Conservation (phyloP, 306 rosid genomes). For the Abrus precatorius region DNA sequence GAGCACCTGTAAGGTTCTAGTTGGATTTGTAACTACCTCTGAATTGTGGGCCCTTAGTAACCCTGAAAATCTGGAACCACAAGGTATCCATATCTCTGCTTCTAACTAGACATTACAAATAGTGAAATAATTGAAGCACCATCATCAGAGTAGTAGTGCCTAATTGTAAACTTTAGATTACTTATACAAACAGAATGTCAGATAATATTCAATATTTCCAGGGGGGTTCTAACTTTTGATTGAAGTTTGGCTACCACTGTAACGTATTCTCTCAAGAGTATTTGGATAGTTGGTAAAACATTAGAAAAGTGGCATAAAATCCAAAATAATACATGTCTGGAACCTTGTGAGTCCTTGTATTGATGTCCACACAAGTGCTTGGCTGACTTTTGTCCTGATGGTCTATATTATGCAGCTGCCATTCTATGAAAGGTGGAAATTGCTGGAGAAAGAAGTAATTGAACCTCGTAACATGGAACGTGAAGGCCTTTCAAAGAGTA, state of each 20-base stretch:
- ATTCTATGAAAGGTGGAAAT: constrained; percentile 92
- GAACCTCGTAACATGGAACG: constrained; percentile 95
- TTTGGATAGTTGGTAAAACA: constrained; percentile 5
- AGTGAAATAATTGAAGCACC: constrained; percentile 18
- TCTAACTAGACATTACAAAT: constrained; percentile 33
- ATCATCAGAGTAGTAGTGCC: not conserved
- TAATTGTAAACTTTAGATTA: constrained; percentile 16
- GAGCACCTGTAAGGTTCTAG: constrained; percentile 17
- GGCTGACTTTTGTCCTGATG: constrained; percentile 37
- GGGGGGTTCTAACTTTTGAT: not conserved
- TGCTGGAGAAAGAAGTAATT: constrained; percentile 97
- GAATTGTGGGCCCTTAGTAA: constrained; percentile 9
- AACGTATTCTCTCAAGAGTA: not conserved
- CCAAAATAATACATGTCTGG: not conserved
- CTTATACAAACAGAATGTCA: not conserved
- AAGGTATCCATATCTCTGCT: constrained; percentile 13
- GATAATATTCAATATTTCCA: not conserved
- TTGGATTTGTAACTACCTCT: constrained; percentile 30
- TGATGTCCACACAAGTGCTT: constrained; percentile 30
- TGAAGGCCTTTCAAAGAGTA: constrained; percentile 69
- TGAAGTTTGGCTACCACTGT: constrained; percentile 23
- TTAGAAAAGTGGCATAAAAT: not conserved
- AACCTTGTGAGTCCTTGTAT: constrained; percentile 25
- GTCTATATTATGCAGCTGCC: constrained; percentile 78
- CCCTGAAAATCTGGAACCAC: constrained; percentile 16